Conservation (phyloP, 805 yeast genomes). For the Ogataea corticis region DNA sequence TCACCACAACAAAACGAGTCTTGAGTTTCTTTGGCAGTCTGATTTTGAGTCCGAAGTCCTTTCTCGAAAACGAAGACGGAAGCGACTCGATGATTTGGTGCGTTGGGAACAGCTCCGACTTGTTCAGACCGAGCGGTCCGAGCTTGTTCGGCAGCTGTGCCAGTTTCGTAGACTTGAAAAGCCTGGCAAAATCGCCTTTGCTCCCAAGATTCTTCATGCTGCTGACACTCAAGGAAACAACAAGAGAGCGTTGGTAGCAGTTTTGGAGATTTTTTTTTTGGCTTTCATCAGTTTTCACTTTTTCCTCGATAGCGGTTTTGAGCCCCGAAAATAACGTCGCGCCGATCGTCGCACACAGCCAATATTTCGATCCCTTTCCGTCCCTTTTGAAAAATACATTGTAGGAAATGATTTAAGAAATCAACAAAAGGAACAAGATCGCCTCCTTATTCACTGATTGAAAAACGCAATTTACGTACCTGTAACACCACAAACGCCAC, state of each 20-base stretch:
- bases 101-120: slow-evolving; percentile 48
- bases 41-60: slow-evolving; percentile 76
- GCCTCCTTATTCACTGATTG: too few species aligned
- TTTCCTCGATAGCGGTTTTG: not conserved
- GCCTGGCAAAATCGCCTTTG: slow-evolving; percentile 29
- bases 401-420: not conserved
- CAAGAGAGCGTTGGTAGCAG: too few species aligned
- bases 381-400: not conserved
- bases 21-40: slow-evolving; percentile 64
- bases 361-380: not conserved
- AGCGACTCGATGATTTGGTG: slow-evolving; percentile 75
- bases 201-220: slow-evolving; percentile 26
- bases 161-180: slow-evolving; percentile 33
- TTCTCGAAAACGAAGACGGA: slow-evolving; percentile 59
- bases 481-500: too few species aligned
- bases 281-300: not conserved
- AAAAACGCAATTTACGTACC: too few species aligned
- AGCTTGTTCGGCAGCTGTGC: slow-evolving; percentile 36
- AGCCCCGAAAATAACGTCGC: not conserved
- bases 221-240: not conserved
- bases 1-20: slow-evolving; percentile 58
- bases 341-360: not conserved
- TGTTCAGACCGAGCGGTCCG: slow-evolving; percentile 28
- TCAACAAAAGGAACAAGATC: not conserved
- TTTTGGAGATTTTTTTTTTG: not conserved